These are phyloP conservation scores for Fusarium avenaceum DNA, from an alignment of 2,329 filamentous ascomycete genomes.

Conservation along the genomic window DNA sequence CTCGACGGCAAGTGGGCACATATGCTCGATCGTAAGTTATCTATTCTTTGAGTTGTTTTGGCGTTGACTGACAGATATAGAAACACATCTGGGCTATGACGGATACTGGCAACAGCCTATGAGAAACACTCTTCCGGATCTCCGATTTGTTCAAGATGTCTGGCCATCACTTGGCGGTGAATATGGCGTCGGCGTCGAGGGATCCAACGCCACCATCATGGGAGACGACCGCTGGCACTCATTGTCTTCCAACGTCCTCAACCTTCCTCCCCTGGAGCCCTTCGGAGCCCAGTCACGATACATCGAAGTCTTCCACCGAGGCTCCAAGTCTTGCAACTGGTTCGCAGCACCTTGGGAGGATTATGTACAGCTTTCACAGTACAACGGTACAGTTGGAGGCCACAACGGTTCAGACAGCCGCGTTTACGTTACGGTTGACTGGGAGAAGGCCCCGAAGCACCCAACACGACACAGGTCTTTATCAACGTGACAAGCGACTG, in stretches of 20 bases:
- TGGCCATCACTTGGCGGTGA: slow-evolving; percentile 66
- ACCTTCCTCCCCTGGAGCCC: slow-evolving; percentile 51
- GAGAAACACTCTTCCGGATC: slow-evolving; percentile 73
- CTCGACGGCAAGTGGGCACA: slow-evolving; percentile 41
- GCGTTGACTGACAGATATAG: slow-evolving; percentile 29
- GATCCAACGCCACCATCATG: slow-evolving; percentile 53
- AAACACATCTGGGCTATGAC: slow-evolving; percentile 68
- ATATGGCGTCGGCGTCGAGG: slow-evolving; percentile 53
- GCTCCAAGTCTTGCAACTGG: slow-evolving; percentile 52
- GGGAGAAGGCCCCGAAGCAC: slow-evolving; percentile 56
- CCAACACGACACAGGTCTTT: slow-evolving; percentile 61
- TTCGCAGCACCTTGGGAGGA: slow-evolving; percentile 51
- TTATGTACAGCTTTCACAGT: slow-evolving; percentile 51
- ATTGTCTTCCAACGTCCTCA: slow-evolving; percentile 57
- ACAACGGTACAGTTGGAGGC: slow-evolving; percentile 50
- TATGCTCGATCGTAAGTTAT: slow-evolving; percentile 32
- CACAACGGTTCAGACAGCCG: slow-evolving; percentile 50
- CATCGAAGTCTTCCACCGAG: slow-evolving; percentile 55
- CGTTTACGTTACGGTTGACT: slow-evolving; percentile 52
- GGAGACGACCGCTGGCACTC: slow-evolving; percentile 66
- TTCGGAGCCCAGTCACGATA: slow-evolving; percentile 52
- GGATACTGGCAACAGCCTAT: slow-evolving; percentile 77
- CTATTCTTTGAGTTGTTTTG: accelerated
- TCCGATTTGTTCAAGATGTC: slow-evolving; percentile 59
- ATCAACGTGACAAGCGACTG: slow-evolving; percentile 67